Evolutionary conservation across 2,329 filamentous ascomycete genomes (phyloP), one percentile per base, ranked within the genome.

Genomic region (Botryosphaeria dothidea): DNA sequence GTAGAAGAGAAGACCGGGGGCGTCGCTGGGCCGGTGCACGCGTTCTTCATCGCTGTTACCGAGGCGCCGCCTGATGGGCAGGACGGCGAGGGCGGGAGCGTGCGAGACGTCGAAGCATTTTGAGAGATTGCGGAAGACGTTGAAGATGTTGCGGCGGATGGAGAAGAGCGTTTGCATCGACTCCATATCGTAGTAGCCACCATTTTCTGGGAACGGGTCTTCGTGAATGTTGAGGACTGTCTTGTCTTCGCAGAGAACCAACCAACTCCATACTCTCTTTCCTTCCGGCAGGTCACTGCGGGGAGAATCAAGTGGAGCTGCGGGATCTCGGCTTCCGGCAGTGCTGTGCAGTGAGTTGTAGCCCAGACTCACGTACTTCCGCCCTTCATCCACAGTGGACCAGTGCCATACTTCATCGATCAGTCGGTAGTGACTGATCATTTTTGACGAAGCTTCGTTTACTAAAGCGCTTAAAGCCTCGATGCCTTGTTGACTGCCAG

Each of bases 341-440:
- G 52, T 71, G 62, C 79, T 76, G 67, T 85, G 86, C 67, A 85
- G 82, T 77, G 82, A 90, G 73, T 92, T 92, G 71, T 89, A 91
- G 27, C 90, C 90, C 46, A 92, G 80, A 69, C 89, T 92, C 1
- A 91, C 81, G 87, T 89, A 91, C 73, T 82, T 83, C 17, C 82
- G 78, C 0, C 89, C 90, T 74, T 89, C 85, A 70, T 93, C 90
- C 15, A 91, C 85, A 0, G 89, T 90, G 15, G 88, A 89, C 74
- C 90, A 93, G 73, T 92, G 90, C 81, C 90, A 90, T n/a, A 91
- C 88, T 63, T 89, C 85, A 67, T 90, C 84, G 5, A 90, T 85
- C 46, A 92, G 82, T 31, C 86, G 79, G 57, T 86, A 85, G 65
- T 87, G 83, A 2, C 84, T 84, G 4, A 84, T 48, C 27, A 46